Base-by-base conservation (phyloP, 441 rosid species). In the Gossypium lobatum region DNA sequence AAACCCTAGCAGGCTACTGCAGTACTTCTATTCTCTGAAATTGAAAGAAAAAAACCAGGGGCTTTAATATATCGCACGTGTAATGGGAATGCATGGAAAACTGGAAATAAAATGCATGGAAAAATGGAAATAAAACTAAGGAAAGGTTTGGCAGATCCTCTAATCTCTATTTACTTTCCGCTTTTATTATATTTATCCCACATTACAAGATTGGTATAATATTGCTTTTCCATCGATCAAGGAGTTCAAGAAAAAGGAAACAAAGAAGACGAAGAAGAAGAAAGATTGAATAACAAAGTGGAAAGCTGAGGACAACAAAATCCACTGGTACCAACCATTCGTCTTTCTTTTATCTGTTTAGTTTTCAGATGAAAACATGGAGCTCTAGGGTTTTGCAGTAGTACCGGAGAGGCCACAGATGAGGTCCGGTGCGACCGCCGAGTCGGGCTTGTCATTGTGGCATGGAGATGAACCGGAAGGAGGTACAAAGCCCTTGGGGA, bases 401-500 rank as follows among this genome's bases (percentile, higher is more conserved):
- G 20, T 46, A 21, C 20, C 16, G 2, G 93, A 87, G 73, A 87
- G 86, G 72, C 83, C 78, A 73, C 95, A 91, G 71, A 75, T 78
- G 64, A 80, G 80, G 2, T 80, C 21, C 55, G 55, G 80, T 1
- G 82, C 17, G 37, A 63, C 76, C 10, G 68, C 57, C 4, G 88
- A 81, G 50, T 77, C 73, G 50, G 96, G 98, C 53, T 81, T 66
- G 18, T 75, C 83, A 73, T 93, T 91, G 74, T 93, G 96, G 80
- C 96, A 88, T 1, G 89, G 87, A 70, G 98, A 88, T 0, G 94
- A 88, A 20, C 97, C 88, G 21, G 98, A 93, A 71, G 97, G 96
- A 48, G 97, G 97, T 48, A 88, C 84, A 3, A 72, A 69, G 18
- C 96, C 98, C 81, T 87, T 91, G 1, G 98, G 98, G 21, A 93